Conservation (phyloP, 2,329 filamentous ascomycete species). For the Aspergillus sp. region DNA sequence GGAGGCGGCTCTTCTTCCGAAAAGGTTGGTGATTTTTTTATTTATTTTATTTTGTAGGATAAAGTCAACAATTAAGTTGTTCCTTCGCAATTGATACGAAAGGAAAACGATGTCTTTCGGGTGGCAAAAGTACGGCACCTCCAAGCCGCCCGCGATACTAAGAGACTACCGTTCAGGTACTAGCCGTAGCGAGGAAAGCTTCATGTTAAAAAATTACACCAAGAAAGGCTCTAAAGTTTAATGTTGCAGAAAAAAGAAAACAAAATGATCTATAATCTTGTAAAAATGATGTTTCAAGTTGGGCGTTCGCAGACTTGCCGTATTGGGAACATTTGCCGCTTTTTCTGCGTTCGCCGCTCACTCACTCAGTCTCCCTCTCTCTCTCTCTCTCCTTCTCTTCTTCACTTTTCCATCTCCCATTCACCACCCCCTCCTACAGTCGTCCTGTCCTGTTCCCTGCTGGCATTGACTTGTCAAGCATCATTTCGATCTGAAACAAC, state of each 20-base stretch:
- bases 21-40: neutral
- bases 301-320: neutral
- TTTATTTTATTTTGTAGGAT: neutral
- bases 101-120: too few species aligned
- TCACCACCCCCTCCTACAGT: conserved; percentile 28
- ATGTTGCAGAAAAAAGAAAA: neutral
- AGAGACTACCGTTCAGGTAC: neutral
- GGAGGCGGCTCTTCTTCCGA: neutral
- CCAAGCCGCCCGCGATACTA: neutral
- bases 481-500: conserved; percentile 23
- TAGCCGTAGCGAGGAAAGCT: too few species aligned
- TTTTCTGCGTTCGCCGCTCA: conserved; percentile 17
- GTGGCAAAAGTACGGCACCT: too few species aligned
- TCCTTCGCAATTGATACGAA: neutral
- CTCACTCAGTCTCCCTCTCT: conserved; percentile 21
- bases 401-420: conserved; percentile 23
- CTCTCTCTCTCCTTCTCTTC: conserved; percentile 18
- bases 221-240: neutral
- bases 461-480: conserved; percentile 56
- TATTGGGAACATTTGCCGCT: conserved; percentile 9
- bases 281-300: neutral
- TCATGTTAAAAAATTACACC: neutral
- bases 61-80: neutral
- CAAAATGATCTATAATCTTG: neutral
- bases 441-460: conserved; percentile 36